Conservation (phyloP, 202 grass and related monocot genomes). For the Schoenoplectus triqueter region DNA sequence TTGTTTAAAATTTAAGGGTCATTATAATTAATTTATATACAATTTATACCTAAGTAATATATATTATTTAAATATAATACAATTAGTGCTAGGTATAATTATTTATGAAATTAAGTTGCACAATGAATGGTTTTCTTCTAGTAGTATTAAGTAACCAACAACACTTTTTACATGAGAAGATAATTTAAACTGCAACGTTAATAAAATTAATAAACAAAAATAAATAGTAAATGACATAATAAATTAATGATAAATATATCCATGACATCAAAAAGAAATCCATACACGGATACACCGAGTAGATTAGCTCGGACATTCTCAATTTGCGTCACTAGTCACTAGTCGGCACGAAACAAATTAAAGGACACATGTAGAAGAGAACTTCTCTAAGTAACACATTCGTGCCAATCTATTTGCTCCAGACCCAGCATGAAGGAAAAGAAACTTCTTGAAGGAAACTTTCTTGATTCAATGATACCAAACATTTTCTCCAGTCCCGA, state of each 20-base stretch:
- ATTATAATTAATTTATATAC: no score
- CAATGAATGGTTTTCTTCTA: no score
- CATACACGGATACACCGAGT: neutral
- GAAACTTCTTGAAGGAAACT: neutral
- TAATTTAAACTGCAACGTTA: no score
- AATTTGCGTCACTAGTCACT: neutral
- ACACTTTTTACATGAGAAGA: no score
- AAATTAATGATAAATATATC: neutral
- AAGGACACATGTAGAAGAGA: neutral
- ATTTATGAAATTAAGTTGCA: no score
- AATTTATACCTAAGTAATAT: no score
- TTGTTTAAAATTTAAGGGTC: no score
- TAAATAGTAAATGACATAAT: neutral
- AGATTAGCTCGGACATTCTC: no score
- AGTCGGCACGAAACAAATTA: neutral
- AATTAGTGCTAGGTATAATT: no score
- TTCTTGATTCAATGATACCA: neutral
- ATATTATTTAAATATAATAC: no score
- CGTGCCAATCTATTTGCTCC: conserved; percentile 1
- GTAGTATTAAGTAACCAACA: no score
- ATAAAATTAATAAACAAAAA: neutral
- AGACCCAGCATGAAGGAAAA: neutral
- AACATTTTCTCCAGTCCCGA: neutral
- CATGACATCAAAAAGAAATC: neutral
- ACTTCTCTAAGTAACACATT: neutral